phyloP scores from a whole-genome alignment of 768 basidiomycete genomes.

The Pleurotus citrinopileatus region DNA sequence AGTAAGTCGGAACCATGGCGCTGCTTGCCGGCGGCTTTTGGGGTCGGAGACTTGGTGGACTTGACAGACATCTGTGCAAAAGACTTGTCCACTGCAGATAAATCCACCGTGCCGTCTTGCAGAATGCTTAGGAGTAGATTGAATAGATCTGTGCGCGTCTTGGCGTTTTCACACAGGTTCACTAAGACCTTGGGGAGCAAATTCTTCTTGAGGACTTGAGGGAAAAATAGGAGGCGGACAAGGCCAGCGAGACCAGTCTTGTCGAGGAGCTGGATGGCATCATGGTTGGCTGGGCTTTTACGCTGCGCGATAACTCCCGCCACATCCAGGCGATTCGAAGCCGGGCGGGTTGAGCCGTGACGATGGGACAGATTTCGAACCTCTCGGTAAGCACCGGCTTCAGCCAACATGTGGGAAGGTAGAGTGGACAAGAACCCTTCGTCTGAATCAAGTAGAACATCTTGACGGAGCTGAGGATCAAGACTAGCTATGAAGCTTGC shows the following conservation, averaged over 20 bases:
- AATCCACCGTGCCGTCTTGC: conserved; percentile 93
- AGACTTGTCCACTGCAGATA: conserved; percentile 88
- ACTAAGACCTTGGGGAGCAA: conserved; percentile 86
- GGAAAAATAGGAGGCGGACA: conserved; percentile 93
- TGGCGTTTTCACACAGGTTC: conserved; percentile 93
- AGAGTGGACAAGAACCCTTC: conserved; percentile 80
- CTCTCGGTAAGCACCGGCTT: conserved; percentile 73
- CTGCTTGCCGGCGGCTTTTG: conserved; percentile 70
- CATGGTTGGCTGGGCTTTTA: conserved; percentile 62
- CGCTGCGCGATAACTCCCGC: conserved; percentile 29
- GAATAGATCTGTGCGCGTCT: conserved; percentile 89
- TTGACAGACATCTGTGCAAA: conserved; percentile 89
- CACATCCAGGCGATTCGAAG: background rate
- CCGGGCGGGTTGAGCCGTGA: conserved; percentile 23
- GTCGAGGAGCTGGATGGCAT: conserved; percentile 92
- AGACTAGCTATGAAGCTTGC: conserved; percentile 91
- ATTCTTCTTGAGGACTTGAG: conserved; percentile 84
- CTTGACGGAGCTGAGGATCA: conserved; percentile 84
- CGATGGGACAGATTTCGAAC: conserved; percentile 27
- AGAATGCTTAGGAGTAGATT: conserved; percentile 91
- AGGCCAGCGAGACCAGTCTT: conserved; percentile 85
- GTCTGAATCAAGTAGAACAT: conserved; percentile 88
- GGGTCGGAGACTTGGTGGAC: conserved; percentile 42
- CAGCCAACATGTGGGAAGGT: conserved; percentile 84
- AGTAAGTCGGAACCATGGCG: conserved; percentile 54